Evolutionary conservation across 2,329 filamentous ascomycete species (phyloP), one percentile per base, ranked within the genome.

Genomic region (Paracamarosporium sp.): DNA sequence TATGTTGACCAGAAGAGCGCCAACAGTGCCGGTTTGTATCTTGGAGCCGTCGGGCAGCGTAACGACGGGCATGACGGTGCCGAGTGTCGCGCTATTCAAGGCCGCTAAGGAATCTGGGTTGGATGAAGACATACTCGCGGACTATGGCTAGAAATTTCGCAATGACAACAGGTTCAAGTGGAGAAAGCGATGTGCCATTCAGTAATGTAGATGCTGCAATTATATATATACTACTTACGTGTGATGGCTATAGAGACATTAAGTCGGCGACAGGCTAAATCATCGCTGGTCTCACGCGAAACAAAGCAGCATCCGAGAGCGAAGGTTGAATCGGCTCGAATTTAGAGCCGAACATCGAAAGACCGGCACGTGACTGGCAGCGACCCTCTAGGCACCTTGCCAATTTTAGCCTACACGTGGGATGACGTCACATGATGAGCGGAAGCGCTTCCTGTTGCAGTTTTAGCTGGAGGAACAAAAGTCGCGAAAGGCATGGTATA

Each of bases 371-470:
- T n/a, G n/a, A n/a, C n/a, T n/a, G n/a, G n/a, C n/a, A n/a, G n/a
- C n/a, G n/a, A n/a, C n/a, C n/a, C n/a, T n/a, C n/a, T n/a, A n/a
- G n/a, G n/a, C n/a, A n/a, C n/a, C n/a, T n/a, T n/a, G n/a, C 9
- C 25, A 25, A 20, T 20, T 51, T 51, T n/a, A 24, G 2, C 9
- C 7, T 41, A 12, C 40, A 53, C 38, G 50, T 44, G 15, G 12
- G 22, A 35, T 63, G 58, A 53, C 58, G 59, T 54, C 54, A 61
- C 30, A 25, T 41, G 35, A 31, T 9, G 22, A 7, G 25, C 61
- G 61, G 60, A 54, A 50, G 27, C 41, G 35, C 17, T 50, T 44
- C 59, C 50, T 20, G 28, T 33, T 50, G 35, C 27, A 15, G 48
- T 25, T 6, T 36, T 59, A 57, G 59, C n/a, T 15, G 22, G 15